Percentiles rank a stretch among this genome's conserved stretches.
These are phyloP conservation scores for Tripidium arundinaceum DNA, from an alignment of 202 grass and related monocot genomes.

Conservation along the genomic window DNA sequence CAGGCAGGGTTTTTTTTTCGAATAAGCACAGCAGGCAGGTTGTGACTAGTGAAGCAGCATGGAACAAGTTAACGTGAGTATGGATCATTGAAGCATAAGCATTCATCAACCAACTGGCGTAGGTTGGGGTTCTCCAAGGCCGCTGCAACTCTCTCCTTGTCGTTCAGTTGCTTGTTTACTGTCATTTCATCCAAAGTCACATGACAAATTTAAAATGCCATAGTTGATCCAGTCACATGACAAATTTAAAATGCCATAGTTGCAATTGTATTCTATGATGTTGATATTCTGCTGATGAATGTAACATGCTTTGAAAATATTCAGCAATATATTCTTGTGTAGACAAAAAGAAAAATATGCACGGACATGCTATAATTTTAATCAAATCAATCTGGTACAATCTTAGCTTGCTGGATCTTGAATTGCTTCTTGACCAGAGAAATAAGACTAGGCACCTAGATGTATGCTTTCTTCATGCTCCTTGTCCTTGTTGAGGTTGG, in stretches of 20 bases:
- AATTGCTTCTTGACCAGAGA: neutral
- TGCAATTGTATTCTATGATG: too few relatives aligned
- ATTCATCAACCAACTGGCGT: constrained; percentile 92
- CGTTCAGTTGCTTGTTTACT: constrained; percentile 49
- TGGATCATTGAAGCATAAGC: constrained; percentile 68
- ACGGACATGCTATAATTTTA: too few relatives aligned
- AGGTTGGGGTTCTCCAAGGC: constrained; percentile 94
- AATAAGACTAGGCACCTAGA: neutral
- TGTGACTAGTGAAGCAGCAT: neutral
- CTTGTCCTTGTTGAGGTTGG: neutral
- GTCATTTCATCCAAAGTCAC: too few relatives aligned
- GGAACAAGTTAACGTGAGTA: constrained; percentile 41
- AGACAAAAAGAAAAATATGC: too few relatives aligned
- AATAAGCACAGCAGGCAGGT: neutral
- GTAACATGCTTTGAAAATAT: too few relatives aligned
- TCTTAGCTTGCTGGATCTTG: neutral
- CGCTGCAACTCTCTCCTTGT: constrained; percentile 91
- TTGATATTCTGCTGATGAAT: too few relatives aligned
- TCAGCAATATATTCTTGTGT: too few relatives aligned
- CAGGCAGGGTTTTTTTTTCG: too few relatives aligned
- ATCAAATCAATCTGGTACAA: too few relatives aligned
- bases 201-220: too few relatives aligned
- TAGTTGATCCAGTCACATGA: too few relatives aligned
- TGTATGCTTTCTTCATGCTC: neutral
- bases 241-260: too few relatives aligned